Base-by-base conservation (phyloP, 2,329 filamentous ascomycete species). In the Xenosphaeropsis pyriputrescens region DNA sequence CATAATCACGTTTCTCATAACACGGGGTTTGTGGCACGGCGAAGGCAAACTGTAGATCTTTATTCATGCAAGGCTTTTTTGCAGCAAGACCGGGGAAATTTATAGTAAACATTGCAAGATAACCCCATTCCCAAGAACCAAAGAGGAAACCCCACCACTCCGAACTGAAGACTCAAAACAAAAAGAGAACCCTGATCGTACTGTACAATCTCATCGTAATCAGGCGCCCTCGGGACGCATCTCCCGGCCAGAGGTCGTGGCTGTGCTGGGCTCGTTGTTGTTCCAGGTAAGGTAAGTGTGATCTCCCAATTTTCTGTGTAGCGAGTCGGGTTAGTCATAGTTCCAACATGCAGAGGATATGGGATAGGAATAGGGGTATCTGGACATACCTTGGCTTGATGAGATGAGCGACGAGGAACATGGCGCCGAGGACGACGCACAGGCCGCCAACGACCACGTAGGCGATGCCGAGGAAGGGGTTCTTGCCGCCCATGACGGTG, bases 271-370 rank as follows among this genome's bases (percentile, higher is more conserved):
- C 42, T 72, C 64, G 34, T 82, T 77, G 44, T 76, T 80, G 57
- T 96, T 95, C 91, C 91, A 98, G 17, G 85, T 91, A 35, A 98
- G 71, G 57, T 98, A 96, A 7, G 86, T 95, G 60, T 96, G 91
- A 58, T 98, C 91, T 43, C 91, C 91, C 32, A 98, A 73, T 81
- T 96, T 98, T 53, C 91, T 89, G 47, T 36, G 46, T 37, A 39
- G 9, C 5, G 16, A 16, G 29, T 39, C 16, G 46, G 30, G 12
- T 32, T 39, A 18, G 7, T 45, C 38, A 35, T 12, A 19, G 17
- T 19, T 37, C 44, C 34, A 41, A 36, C 29, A 14, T 33, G 18
- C 14, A 35, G 16, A 11, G 13, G 35, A 30, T 31, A 34, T 12
- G 15, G 13, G 33, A 38, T 13, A 16, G 38, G 18, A 22, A 32